These are phyloP conservation scores for Cladosporium sphaerospermum DNA, from an alignment of 2,329 filamentous ascomycete genomes.

Conservation along the genomic window DNA sequence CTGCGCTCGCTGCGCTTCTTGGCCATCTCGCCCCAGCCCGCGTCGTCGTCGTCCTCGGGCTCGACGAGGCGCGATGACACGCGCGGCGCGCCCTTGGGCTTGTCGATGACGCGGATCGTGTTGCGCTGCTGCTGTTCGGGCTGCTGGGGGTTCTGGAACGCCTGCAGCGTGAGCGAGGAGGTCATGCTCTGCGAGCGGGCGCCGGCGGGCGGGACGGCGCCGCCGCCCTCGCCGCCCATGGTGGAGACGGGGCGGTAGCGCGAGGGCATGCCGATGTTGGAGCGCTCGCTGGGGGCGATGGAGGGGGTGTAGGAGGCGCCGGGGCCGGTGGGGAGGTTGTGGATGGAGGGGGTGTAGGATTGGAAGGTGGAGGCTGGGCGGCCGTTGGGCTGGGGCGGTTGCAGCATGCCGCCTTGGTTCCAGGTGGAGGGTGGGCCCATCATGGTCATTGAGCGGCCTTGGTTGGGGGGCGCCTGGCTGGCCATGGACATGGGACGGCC, in stretches of 20 bases:
- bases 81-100: slow-evolving; percentile 30
- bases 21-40: slow-evolving; percentile 30
- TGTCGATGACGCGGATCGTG: slow-evolving; percentile 32
- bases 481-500: slow-evolving; percentile 41
- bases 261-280: slow-evolving; percentile 82
- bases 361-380: slow-evolving; percentile 28
- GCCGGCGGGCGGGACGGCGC: slow-evolving; percentile 14
- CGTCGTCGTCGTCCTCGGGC: slow-evolving; percentile 33
- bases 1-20: slow-evolving; percentile 31
- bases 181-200: slow-evolving; percentile 36
- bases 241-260: slow-evolving; percentile 79
- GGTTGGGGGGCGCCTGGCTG: slow-evolving; percentile 28
- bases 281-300: slow-evolving; percentile 91
- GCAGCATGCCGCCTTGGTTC: slow-evolving; percentile 14
- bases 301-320: slow-evolving; percentile 69
- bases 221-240: slow-evolving; percentile 14
- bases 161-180: slow-evolving; percentile 25
- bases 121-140: slow-evolving; percentile 15
- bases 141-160: slow-evolving; percentile 22
- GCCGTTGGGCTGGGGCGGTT: slow-evolving; percentile 33
- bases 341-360: slow-evolving; percentile 30
- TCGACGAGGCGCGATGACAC: slow-evolving; percentile 14
- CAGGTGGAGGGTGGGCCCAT: slow-evolving; percentile 53
- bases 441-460: slow-evolving; percentile 70
- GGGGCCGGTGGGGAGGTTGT: slow-evolving; percentile 33